Conservation (phyloP, 768 basidiomycete genomes). For the Cystobasidium tubakii region DNA sequence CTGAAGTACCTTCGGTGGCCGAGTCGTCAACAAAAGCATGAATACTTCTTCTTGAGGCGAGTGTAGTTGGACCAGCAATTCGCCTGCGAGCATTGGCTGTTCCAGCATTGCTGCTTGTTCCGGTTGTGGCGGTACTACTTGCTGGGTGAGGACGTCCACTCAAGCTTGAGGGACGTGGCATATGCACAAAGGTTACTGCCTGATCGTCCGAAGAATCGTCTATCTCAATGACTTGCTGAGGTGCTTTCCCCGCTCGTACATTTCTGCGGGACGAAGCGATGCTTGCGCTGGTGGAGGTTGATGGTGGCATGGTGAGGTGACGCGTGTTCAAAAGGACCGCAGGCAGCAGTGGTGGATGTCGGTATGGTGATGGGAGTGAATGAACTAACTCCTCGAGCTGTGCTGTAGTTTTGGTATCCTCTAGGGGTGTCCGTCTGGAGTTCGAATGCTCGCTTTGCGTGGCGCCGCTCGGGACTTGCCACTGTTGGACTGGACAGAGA, state of each 20-base stretch:
- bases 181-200: neutral
- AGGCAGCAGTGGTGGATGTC: no score
- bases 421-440: no score
- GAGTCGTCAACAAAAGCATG: neutral
- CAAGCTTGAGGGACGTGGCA: neutral
- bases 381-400: no score
- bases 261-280: neutral
- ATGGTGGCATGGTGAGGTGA: neutral
- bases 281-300: neutral
- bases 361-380: no score
- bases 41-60: neutral
- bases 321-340: no score
- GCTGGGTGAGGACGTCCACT: neutral
- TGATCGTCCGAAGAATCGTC: neutral
- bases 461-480: no score
- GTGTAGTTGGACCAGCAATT: neutral
- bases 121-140: neutral
- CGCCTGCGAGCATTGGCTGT: neutral
- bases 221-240: slow-evolving; percentile 21
- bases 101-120: neutral
- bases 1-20: neutral
- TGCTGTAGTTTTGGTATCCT: no score
- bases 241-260: neutral
- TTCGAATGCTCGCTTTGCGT: no score
- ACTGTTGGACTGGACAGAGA: no score